Percentiles rank a stretch among this genome's conserved stretches.
These are phyloP conservation scores for Coemansia sp. DNA, from an alignment of 192 early-diverging fungal species.

Conservation along the genomic window DNA sequence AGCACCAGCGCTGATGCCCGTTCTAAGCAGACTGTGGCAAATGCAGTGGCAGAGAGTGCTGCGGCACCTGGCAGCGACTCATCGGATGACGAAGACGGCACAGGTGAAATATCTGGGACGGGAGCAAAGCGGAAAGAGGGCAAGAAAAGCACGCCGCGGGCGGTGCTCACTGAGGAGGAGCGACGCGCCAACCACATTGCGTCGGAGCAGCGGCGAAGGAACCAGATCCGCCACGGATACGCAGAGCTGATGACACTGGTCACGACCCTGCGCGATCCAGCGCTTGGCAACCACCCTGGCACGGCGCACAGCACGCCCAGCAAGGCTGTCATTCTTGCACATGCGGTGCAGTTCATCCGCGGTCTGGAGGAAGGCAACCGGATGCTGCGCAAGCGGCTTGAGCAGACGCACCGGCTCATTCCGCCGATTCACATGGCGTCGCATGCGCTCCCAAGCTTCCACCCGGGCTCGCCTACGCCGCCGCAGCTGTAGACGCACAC, in stretches of 20 bases:
- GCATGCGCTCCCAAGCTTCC: constrained; percentile 13
- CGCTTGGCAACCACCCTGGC: constrained; percentile 53
- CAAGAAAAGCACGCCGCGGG: constrained; percentile 47
- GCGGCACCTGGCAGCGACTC: not conserved
- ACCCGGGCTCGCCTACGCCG: constrained; percentile 12
- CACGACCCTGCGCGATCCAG: constrained; percentile 64
- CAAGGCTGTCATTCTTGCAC: constrained; percentile 83
- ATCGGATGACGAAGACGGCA: not conserved
- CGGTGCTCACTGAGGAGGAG: constrained; percentile 83
- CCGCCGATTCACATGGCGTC: constrained; percentile 24
- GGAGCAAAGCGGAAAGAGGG: constrained; percentile 26
- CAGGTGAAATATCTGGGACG: not conserved
- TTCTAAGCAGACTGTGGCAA: not conserved
- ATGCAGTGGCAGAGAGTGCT: not conserved
- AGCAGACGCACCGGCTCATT: constrained; percentile 21
- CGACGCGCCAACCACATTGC: constrained; percentile 95
- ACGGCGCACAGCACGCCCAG: constrained; percentile 74
- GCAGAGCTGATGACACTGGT: constrained; percentile 85
- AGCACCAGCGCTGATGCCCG: not conserved
- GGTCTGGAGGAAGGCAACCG: constrained; percentile 51
- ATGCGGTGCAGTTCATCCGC: constrained; percentile 74
- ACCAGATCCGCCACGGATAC: constrained; percentile 89
- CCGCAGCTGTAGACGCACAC: constrained; percentile 10
- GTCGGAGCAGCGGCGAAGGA: constrained; percentile 88
- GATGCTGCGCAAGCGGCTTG: constrained; percentile 39